phyloP scores from a whole-genome alignment of 73 alveolate species.

The Symbiodinium pilosum region DNA sequence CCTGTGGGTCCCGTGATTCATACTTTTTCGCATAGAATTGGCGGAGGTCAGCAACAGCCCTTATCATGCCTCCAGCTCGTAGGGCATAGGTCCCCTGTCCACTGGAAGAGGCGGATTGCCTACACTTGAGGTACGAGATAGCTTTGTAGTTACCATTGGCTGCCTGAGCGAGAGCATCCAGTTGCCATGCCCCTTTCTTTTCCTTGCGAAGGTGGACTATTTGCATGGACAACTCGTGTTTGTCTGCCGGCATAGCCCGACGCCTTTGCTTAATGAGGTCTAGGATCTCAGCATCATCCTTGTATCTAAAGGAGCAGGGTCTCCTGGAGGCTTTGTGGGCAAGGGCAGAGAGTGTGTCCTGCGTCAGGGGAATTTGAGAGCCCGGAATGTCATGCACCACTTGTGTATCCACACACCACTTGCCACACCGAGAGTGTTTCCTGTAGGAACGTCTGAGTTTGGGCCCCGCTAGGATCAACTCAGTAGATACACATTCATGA shows the following conservation, averaged over 20 bases:
- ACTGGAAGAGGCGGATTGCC: not conserved
- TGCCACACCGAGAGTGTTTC: too few species aligned
- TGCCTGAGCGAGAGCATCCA: too few species aligned
- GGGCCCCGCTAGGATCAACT: too few species aligned
- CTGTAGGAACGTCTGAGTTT: too few species aligned
- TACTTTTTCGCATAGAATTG: not conserved
- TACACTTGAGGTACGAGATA: not conserved
- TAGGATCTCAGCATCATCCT: not conserved
- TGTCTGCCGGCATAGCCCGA: not conserved
- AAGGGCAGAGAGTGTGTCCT: too few species aligned
- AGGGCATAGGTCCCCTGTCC: not conserved
- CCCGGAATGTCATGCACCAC: too few species aligned
- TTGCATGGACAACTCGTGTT: not conserved
- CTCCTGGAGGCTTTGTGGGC: not conserved
- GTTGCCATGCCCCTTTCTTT: not conserved
- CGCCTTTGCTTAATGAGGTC: not conserved
- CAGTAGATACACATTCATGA: too few species aligned
- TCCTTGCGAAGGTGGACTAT: not conserved
- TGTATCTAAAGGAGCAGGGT: not conserved
- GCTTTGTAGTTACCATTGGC: not conserved
- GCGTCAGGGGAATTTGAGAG: too few species aligned
- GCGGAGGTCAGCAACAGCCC: not conserved
- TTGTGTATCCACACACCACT: too few species aligned
- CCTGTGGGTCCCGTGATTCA: not conserved
- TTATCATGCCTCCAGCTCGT: not conserved